A percentile compares a stretch with the other conserved stretches of the same genome.
Conservation (phyloP, 2,329 filamentous ascomycete species). For the Orbilia brochopaga region DNA sequence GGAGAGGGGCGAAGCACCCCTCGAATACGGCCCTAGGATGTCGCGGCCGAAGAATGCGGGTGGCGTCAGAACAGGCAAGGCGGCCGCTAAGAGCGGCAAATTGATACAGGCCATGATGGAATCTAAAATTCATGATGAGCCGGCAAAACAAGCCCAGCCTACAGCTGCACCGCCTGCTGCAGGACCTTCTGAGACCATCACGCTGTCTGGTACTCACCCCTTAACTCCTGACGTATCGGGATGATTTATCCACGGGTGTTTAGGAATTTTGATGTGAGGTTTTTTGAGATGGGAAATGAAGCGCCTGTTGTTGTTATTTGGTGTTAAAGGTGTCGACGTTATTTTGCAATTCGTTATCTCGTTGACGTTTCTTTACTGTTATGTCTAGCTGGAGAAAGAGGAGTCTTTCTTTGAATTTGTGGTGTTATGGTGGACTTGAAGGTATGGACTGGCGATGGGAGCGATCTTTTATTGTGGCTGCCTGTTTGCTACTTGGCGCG, state of each 20-base stretch:
- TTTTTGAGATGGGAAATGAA: not conserved
- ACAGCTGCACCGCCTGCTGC: too few species aligned
- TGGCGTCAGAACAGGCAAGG: conserved; percentile 29
- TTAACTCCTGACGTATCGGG: conserved; percentile 21
- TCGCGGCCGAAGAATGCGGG: conserved; percentile 44
- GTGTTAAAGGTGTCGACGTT: conserved; percentile 15
- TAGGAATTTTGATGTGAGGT: not conserved
- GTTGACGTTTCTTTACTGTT: not conserved
- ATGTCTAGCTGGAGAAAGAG: not conserved
- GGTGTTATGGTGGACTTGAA: not conserved
- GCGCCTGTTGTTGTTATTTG: not conserved
- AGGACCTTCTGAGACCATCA: conserved; percentile 23
- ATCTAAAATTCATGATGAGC: conserved; percentile 18
- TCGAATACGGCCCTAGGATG: conserved; percentile 45
- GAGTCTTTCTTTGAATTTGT: conserved; percentile 1
- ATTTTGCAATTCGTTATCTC: conserved; percentile 1
- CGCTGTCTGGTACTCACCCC: conserved; percentile 30
- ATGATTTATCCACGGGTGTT: not conserved
- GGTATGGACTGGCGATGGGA: conserved; percentile 12
- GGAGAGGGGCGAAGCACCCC: conserved; percentile 38
- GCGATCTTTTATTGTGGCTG: not conserved
- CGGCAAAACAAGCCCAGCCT: conserved; percentile 2
- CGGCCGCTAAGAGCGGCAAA: conserved; percentile 33
- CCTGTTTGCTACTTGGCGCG: too few species aligned
- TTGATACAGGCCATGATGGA: conserved; percentile 48